These are phyloP conservation scores for Zygosaccharomyces pseudorouxii DNA, from an alignment of 805 yeast genomes.

Conservation along the genomic window DNA sequence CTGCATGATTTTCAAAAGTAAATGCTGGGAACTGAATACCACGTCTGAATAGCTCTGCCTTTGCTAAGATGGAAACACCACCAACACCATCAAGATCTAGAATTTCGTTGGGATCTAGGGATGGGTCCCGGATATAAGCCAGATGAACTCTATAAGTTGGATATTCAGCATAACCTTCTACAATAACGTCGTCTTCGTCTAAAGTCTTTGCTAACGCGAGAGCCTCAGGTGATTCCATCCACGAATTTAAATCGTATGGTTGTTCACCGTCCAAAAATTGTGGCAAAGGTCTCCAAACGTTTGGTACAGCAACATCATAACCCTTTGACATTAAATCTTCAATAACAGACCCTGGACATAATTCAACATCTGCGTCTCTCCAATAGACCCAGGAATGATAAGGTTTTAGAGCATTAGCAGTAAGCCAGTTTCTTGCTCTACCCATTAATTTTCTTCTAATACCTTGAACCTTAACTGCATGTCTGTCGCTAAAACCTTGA, in stretches of 20 bases:
- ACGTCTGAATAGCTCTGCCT: slow-evolving; percentile 66
- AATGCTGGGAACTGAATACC: slow-evolving; percentile 86
- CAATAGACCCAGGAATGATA: slow-evolving; percentile 89
- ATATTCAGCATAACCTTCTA: slow-evolving; percentile 82
- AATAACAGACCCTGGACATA: slow-evolving; percentile 73
- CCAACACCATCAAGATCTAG: slow-evolving; percentile 80
- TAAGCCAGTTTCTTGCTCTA: slow-evolving; percentile 79
- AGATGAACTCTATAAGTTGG: slow-evolving; percentile 83
- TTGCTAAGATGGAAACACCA: slow-evolving; percentile 76
- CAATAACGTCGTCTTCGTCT: slow-evolving; percentile 79
- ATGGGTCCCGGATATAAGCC: slow-evolving; percentile 60
- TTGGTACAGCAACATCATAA: slow-evolving; percentile 72
- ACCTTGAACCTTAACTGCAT: slow-evolving; percentile 82
- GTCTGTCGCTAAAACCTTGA: slow-evolving; percentile 79
- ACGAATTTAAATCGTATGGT: slow-evolving; percentile 92
- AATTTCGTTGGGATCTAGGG: slow-evolving; percentile 59
- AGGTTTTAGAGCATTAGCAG: slow-evolving; percentile 68
- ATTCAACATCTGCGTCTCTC: slow-evolving; percentile 83
- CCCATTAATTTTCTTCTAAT: slow-evolving; percentile 82
- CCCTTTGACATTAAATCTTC: slow-evolving; percentile 66
- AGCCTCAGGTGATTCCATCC: slow-evolving; percentile 87
- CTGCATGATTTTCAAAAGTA: slow-evolving; percentile 80
- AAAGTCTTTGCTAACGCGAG: slow-evolving; percentile 57
- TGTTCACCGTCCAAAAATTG: slow-evolving; percentile 77
- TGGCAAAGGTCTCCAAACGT: slow-evolving; percentile 97